Percentiles rank a stretch among this genome's conserved stretches.
Evolutionary conservation across 768 basidiomycete species (phyloP).

Genomic region (Paxillus ammoniavirescens): DNA sequence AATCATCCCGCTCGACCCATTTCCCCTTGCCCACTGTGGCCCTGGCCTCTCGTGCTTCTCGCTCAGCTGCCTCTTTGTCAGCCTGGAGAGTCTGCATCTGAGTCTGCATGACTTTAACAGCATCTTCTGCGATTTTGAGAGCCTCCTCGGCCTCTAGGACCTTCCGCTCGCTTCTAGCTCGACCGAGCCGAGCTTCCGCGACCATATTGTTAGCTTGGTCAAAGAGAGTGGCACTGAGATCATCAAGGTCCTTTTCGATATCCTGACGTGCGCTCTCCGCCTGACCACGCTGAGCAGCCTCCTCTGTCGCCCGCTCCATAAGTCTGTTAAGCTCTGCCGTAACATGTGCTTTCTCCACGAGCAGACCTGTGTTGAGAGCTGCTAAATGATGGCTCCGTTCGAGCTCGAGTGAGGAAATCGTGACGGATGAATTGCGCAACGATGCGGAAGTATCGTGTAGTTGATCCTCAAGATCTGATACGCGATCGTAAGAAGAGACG

Average conservation of each 20-base stretch:
- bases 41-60: slow-evolving; percentile 47
- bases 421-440: slow-evolving; percentile 57
- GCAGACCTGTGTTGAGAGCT: slow-evolving; percentile 84
- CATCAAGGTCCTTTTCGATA: slow-evolving; percentile 94
- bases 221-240: slow-evolving; percentile 88
- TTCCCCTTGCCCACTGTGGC: slow-evolving; percentile 66
- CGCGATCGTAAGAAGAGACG: slow-evolving; percentile 86
- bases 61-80: slow-evolving; percentile 64
- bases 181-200: slow-evolving; percentile 77
- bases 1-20: slow-evolving; percentile 48
- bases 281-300: slow-evolving; percentile 86
- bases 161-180: slow-evolving; percentile 70
- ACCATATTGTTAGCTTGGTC: slow-evolving; percentile 97
- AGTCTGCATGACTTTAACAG: slow-evolving; percentile 77
- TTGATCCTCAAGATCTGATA: slow-evolving; percentile 91
- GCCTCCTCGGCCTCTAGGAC: slow-evolving; percentile 75
- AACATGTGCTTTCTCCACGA: slow-evolving; percentile 91
- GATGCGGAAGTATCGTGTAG: slow-evolving; percentile 65
- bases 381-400: slow-evolving; percentile 87
- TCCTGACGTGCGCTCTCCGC: slow-evolving; percentile 79
- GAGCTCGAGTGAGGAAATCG: slow-evolving; percentile 76
- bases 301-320: slow-evolving; percentile 94
- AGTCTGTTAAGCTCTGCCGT: slow-evolving; percentile 88
- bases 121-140: slow-evolving; percentile 81
- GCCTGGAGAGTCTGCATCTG: slow-evolving; percentile 76